These are phyloP conservation scores for Saccharomycopsis oosterbeekiorum DNA, from an alignment of 805 yeast genomes.

Conservation along the genomic window DNA sequence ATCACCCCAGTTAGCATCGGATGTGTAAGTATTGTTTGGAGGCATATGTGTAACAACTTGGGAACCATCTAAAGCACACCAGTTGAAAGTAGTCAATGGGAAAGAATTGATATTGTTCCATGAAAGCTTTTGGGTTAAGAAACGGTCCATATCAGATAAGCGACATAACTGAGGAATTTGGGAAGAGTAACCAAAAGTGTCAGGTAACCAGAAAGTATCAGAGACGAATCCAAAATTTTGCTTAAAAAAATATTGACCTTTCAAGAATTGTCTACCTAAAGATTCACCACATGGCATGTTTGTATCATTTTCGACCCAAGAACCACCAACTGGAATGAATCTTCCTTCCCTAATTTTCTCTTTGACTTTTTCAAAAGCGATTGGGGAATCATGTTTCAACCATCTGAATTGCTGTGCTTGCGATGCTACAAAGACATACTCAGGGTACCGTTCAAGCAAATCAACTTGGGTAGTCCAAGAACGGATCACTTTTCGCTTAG, in stretches of 20 bases:
- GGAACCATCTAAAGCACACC: constrained; percentile 92
- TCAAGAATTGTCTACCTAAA: constrained; percentile 73
- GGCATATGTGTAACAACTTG: constrained; percentile 97
- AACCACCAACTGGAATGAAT: constrained; percentile 88
- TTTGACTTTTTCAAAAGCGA: constrained; percentile 52
- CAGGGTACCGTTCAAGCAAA: constrained; percentile 80
- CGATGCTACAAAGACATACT: constrained; percentile 87
- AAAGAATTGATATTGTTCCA: constrained; percentile 93
- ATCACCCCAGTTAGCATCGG: constrained; percentile 88
- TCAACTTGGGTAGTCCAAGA: constrained; percentile 93
- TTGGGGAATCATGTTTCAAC: constrained; percentile 83
- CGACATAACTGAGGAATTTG: constrained; percentile 92
- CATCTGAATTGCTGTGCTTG: constrained; percentile 95
- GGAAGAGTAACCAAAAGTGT: constrained; percentile 92
- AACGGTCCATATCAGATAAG: constrained; percentile 72
- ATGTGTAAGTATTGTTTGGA: constrained; percentile 92
- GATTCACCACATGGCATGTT: constrained; percentile 95
- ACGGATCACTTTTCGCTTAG: constrained; percentile 83
- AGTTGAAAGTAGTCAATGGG: constrained; percentile 85
- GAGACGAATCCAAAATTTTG: constrained; percentile 70
- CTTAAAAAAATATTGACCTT: constrained; percentile 81
- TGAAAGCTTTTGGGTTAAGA: constrained; percentile 85
- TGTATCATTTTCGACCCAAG: constrained; percentile 97
- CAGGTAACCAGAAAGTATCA: constrained; percentile 88
- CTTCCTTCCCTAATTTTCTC: constrained; percentile 53